Evolutionary conservation across 805 yeast genomes (phyloP), one percentile per base, ranked within the genome.

Genomic region (Ogataea angusta): DNA sequence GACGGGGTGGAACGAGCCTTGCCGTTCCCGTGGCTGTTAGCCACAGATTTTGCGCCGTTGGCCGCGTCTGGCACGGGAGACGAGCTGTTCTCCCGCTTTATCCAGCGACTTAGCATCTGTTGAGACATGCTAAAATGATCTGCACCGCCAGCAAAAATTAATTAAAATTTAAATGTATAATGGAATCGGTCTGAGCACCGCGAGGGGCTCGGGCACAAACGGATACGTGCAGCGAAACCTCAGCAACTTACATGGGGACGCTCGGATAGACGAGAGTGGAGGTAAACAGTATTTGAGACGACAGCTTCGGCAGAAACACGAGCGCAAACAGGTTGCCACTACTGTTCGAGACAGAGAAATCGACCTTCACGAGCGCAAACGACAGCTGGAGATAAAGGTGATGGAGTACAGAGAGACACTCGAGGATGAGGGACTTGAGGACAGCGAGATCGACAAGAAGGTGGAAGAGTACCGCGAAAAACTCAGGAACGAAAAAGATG

Each of bases 171-270:
- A 30, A 37, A 40, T 40, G 43, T 75, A 74, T 51, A 76, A 75
- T 52, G 80, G 82, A 5, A 71, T 78, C 30, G 83, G 83, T 0
- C 61, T 78, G 16, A 68, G 67, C 30, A 71, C 76, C 0, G 75
- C 82, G 0, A 63, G 81, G 48, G 85, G 86, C 0, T 67, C 83
- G 0, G 80, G 82, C 0, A 80, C 86, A 0, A 78, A 82, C 17
- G 86, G 86, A 0, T 68, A 69, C 49, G 70, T 80, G 2, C 82
- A 78, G 49, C 66, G 68, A 46, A 78, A 68, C 47, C 53, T 59
- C 1, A 56, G 70, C 0, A 48, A 56, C 13, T 24, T 49, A 4
- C 51, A 56, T 19, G 53, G 48, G 27, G 44, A 46, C 23, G 37
- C 44, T 19, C 43, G 44, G 14, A 56, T 54, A 12, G 56, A 49